Conservation (phyloP, 2,329 filamentous ascomycete species). For the Elsinoe perseae region DNA sequence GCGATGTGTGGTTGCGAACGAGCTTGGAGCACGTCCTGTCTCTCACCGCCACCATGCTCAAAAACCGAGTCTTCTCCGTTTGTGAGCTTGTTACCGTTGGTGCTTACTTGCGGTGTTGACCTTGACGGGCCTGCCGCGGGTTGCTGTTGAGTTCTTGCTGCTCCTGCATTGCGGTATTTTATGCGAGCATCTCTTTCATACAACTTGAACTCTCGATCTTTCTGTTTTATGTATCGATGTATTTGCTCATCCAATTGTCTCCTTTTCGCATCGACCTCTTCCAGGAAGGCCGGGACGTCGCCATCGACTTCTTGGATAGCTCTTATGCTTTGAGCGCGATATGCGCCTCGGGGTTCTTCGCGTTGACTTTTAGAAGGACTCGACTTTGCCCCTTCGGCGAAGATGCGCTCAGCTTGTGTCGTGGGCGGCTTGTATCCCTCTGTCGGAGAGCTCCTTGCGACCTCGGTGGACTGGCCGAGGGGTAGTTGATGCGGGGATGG, state of each 20-base stretch:
- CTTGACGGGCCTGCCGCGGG: neutral
- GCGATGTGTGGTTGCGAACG: conserved; percentile 2
- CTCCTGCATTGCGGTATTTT: conserved; percentile 16
- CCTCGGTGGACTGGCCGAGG: conserved; percentile 1
- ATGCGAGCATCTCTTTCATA: conserved; percentile 29
- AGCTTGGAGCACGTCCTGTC: conserved; percentile 4
- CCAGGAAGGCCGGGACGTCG: conserved; percentile 21
- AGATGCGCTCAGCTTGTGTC: conserved; percentile 5
- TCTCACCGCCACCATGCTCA: neutral
- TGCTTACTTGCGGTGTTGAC: neutral
- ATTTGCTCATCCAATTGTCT: conserved; percentile 32
- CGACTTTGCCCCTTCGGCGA: conserved; percentile 3
- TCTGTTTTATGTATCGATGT: conserved; percentile 32
- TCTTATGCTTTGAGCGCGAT: conserved; percentile 18
- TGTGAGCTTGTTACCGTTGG: neutral
- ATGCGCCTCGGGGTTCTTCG: conserved; percentile 17
- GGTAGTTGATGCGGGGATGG: conserved; percentile 9
- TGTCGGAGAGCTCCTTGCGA: conserved; percentile 8
- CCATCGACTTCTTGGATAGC: conserved; percentile 19
- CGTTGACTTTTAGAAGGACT: conserved; percentile 8
- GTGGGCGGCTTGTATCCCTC: conserved; percentile 3
- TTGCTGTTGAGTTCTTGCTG: neutral
- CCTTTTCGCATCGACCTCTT: conserved; percentile 30
- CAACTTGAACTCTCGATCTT: conserved; percentile 32
- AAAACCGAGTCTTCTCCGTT: neutral